These are phyloP conservation scores for Canariomyces notabilis DNA, from an alignment of 2,329 filamentous ascomycete species.

Conservation along the genomic window DNA sequence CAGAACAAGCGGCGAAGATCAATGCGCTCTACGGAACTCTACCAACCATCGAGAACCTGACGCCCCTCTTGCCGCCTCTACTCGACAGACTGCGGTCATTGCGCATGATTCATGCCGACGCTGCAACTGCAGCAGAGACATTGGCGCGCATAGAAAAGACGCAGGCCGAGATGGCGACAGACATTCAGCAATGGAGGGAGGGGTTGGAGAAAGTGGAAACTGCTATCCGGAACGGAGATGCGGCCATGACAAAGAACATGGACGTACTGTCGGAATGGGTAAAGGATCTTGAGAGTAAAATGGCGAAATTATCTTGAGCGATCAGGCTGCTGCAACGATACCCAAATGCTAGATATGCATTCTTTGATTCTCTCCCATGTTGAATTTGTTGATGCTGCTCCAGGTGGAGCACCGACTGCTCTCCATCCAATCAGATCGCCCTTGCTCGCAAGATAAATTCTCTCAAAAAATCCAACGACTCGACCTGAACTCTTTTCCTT, in stretches of 20 bases:
- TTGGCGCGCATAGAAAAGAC: slow-evolving; percentile 71
- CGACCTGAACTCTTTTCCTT: slow-evolving; percentile 12
- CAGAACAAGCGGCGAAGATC: slow-evolving; percentile 78
- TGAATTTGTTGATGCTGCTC: no score
- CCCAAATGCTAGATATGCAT: slow-evolving; percentile 23
- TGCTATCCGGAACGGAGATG: slow-evolving; percentile 65
- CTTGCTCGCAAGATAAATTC: slow-evolving; percentile 13
- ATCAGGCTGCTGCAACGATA: slow-evolving; percentile 30
- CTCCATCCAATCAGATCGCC: slow-evolving; percentile 7
- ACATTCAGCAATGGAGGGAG: slow-evolving; percentile 81
- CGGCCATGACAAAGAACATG: slow-evolving; percentile 71
- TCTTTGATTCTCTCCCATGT: not conserved
- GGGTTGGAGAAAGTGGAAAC: slow-evolving; percentile 74
- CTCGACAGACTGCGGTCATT: slow-evolving; percentile 82
- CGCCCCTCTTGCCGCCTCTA: slow-evolving; percentile 78
- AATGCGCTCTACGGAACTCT: slow-evolving; percentile 87
- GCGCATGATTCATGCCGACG: slow-evolving; percentile 78
- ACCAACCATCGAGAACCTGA: slow-evolving; percentile 79
- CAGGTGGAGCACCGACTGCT: no score
- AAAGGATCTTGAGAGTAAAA: slow-evolving; percentile 73
- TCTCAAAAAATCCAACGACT: slow-evolving; percentile 5
- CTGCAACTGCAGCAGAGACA: slow-evolving; percentile 72
- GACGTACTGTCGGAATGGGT: slow-evolving; percentile 86
- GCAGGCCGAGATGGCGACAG: slow-evolving; percentile 75
- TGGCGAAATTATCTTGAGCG: slow-evolving; percentile 52